Evolutionary conservation across 306 rosid genomes (phyloP).

Genomic region (Cucurbita maxima): DNA sequence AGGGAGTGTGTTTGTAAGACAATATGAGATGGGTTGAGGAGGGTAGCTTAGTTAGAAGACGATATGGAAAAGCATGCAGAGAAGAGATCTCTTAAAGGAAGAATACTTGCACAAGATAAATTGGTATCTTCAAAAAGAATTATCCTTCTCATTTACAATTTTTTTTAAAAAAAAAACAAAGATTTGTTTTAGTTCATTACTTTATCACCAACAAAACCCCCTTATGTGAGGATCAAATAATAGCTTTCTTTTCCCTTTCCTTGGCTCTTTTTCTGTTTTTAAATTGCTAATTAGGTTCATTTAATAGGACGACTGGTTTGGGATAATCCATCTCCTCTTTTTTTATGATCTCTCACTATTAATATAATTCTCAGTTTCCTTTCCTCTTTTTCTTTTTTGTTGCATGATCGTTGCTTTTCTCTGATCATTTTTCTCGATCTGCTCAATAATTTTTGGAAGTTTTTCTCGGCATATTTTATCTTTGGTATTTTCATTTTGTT

Average conservation of each 20-base stretch:
- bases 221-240: neutral
- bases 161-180: neutral
- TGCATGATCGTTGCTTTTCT: neutral
- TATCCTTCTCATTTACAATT: neutral
- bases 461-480: slow-evolving; percentile 14
- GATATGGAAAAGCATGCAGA: neutral
- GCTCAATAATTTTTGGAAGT: neutral
- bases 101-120: neutral
- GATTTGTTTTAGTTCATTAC: neutral
- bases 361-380: neutral
- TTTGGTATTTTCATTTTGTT: slow-evolving; percentile 18
- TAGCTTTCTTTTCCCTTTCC: neutral
- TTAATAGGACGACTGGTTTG: neutral
- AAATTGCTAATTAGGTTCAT: neutral
- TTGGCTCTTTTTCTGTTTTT: neutral
- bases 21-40: neutral
- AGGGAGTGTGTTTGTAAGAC: neutral
- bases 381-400: neutral
- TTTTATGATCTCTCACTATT: neutral
- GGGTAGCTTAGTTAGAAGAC: neutral
- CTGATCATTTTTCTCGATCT: neutral
- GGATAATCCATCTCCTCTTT: neutral
- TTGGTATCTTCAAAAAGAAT: neutral
- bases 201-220: neutral
- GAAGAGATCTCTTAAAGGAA: neutral